phyloP scores from a whole-genome alignment of 2,329 filamentous ascomycete species.

The Pseudogymnoascus sp. region DNA sequence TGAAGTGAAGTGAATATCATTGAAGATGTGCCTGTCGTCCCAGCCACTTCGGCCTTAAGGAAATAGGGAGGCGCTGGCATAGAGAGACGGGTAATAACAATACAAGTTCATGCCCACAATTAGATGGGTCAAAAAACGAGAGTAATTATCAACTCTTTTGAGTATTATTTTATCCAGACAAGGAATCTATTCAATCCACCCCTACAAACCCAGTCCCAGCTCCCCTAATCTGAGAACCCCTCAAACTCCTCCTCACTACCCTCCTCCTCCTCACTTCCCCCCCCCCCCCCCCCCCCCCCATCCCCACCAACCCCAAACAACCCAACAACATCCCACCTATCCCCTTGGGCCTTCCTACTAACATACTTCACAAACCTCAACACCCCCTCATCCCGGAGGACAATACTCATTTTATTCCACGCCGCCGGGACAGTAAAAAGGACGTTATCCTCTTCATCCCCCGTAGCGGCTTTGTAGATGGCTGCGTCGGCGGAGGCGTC shows the following conservation, averaged over 20 bases:
- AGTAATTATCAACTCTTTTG: neutral
- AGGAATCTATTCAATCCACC: neutral
- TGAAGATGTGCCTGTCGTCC: neutral
- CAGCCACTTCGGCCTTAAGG: no score
- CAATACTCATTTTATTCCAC: constrained; percentile 91
- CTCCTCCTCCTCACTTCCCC: constrained; percentile 33
- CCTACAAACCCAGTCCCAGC: neutral
- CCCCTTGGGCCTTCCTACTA: constrained; percentile 70
- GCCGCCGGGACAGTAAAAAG: constrained; percentile 59
- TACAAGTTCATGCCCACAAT: no score
- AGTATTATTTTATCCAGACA: neutral
- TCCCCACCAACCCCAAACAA: constrained; percentile 60
- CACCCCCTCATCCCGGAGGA: constrained; percentile 76
- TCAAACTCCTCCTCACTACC: constrained; percentile 47
- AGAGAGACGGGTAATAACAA: no score
- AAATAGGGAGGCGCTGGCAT: no score
- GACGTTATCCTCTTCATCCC: constrained; percentile 66
- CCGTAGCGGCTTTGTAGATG: constrained; percentile 65
- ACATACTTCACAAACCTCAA: constrained; percentile 97
- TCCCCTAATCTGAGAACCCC: constrained; percentile 41
- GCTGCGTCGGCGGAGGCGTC: constrained; percentile 66
- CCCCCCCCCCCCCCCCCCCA: constrained; percentile 30
- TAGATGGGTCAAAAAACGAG: neutral
- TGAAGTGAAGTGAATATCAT: neutral
- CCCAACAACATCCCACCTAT: constrained; percentile 85